Evolutionary conservation across 148 eudicot genomes (phyloP), one percentile per base, ranked within the genome.

Genomic region (Mesembryanthemum crystallinum): DNA sequence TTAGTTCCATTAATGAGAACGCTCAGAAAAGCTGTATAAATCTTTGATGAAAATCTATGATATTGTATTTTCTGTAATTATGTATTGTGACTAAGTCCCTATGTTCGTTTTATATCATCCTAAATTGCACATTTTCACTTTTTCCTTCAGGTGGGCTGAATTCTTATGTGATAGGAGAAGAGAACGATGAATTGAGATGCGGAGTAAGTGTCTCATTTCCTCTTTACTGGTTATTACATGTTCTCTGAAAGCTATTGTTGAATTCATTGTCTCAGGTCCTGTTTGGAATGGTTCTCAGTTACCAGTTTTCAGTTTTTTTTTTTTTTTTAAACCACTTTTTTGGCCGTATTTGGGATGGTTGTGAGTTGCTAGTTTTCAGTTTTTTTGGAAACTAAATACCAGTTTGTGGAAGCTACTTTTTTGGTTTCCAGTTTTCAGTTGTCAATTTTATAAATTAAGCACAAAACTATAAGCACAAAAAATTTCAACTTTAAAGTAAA

Each of bases 141-240:
- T 73, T 49, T 62, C 24, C 15, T 69, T 71, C 64, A 85, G 88
- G 82, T 58, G 83, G 79, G 37, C 73, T 75, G 72, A 30, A 32
- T 75, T 76, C 73, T 29, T 69, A 73, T 71, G 39, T 70, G 73
- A 52, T 76, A 24, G 73, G 43, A 74, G 82, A 80, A 73, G 65
- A 76, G 52, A 74, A 80, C 71, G 79, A 69, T 51, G 76, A 65
- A 21, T 13, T 57, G 7, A 57, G 51, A 72, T 64, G 54, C 72
- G 69, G 59, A 49, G 88, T 85, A 80, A 47, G 85, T 78, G 25
- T 25, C 21, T 60, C 72, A 28, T 39, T 64, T 71, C 55, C 63
- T 27, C 24, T 32, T 55, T 24, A 49, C 67, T 1, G 5, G 33
- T 42, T 25, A 23, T 64, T n/a, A 64, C 43, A 32, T 64, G 33